Percentiles rank a stretch among this genome's conserved stretches.
These are phyloP conservation scores for Arachnopeziza araneosa DNA, from an alignment of 2,329 filamentous ascomycete species.

Conservation along the genomic window DNA sequence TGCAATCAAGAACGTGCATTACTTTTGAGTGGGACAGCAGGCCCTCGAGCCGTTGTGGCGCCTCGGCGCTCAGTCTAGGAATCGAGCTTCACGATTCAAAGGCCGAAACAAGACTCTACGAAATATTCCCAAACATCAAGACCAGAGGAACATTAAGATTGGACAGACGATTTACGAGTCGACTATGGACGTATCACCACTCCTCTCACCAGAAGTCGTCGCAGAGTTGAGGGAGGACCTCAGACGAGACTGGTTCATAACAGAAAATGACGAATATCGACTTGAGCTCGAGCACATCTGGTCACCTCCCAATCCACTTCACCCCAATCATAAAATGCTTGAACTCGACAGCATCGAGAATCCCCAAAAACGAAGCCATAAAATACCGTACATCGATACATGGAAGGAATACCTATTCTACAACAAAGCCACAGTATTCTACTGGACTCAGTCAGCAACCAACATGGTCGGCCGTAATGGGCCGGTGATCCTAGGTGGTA, in stretches of 20 bases:
- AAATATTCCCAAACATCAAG: slow-evolving; percentile 13
- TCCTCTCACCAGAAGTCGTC: slow-evolving; percentile 19
- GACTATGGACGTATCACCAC: slow-evolving; percentile 16
- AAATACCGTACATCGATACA: slow-evolving; percentile 14
- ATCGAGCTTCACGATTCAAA: slow-evolving; percentile 10
- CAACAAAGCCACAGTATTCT: slow-evolving; percentile 21
- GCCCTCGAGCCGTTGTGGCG: slow-evolving; percentile 9
- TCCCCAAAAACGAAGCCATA: slow-evolving; percentile 15
- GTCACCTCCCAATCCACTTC: slow-evolving; percentile 16
- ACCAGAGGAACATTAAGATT: not conserved
- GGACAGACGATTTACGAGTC: slow-evolving; percentile 11
- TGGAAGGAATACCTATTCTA: slow-evolving; percentile 15
- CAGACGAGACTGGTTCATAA: slow-evolving; percentile 16
- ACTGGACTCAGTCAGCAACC: slow-evolving; percentile 18
- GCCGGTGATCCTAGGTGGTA: slow-evolving; percentile 16
- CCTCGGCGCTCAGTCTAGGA: slow-evolving; percentile 12
- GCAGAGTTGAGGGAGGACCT: slow-evolving; percentile 16
- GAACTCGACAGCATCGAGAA: slow-evolving; percentile 10
- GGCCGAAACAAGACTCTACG: slow-evolving; percentile 12
- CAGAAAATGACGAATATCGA: slow-evolving; percentile 15
- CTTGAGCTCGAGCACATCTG: slow-evolving; percentile 17
- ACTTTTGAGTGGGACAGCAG: slow-evolving; percentile 9
- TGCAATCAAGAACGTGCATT: slow-evolving; percentile 8
- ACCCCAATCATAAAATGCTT: slow-evolving; percentile 13
- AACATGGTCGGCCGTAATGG: slow-evolving; percentile 7